Base-by-base conservation (phyloP, 1,139 yeast species). In the Candida sp. region DNA sequence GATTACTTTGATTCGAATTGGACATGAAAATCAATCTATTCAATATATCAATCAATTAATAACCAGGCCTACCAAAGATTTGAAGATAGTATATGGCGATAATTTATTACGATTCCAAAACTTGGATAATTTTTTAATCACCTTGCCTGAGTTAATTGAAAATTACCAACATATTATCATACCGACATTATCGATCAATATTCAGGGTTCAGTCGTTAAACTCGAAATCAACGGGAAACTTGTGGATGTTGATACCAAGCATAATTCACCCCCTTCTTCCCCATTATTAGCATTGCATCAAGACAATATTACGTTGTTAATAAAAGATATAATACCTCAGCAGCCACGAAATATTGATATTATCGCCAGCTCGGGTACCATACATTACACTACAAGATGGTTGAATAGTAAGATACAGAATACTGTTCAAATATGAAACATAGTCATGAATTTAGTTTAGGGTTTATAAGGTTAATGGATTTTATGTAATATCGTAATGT, bases 221-320 rank as follows among this genome's bases (percentile, higher is more conserved):
- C 48, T 66, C 11, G 71, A 64, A 39, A 54, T 55, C 12, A 57
- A 60, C 44, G 69, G 67, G 0, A 49, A 47, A 33, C 39, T 54
- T 41, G 44, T 48, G 4, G 54, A 48, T 35, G 48, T 52, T 6
- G 21, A 22, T 15, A 30, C 30, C 9, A 27, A 29, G 11, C 22
- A 5, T 9, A 25, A 19, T 19, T 35, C 38, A 5, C 33, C 33
- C 5, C 33, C 33, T 5, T 9, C 19, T 5, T 30, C 33, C 6
- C 33, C 33, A 30, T 30, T 30, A 30, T 12, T 30, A 30, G 5
- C 33, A 5, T 30, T 30, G 33, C 33, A 9, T 5, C 33, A 30
- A 12, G 15, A 35, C 19, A 29, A 29, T 15, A 37, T 37, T 19
- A 27, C 21, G 15, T 21, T 37, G 9, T 29, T 37, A 21, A 11